phyloP scores from a whole-genome alignment of 2,329 filamentous ascomycete species.

The Diaporthe caulivora region DNA sequence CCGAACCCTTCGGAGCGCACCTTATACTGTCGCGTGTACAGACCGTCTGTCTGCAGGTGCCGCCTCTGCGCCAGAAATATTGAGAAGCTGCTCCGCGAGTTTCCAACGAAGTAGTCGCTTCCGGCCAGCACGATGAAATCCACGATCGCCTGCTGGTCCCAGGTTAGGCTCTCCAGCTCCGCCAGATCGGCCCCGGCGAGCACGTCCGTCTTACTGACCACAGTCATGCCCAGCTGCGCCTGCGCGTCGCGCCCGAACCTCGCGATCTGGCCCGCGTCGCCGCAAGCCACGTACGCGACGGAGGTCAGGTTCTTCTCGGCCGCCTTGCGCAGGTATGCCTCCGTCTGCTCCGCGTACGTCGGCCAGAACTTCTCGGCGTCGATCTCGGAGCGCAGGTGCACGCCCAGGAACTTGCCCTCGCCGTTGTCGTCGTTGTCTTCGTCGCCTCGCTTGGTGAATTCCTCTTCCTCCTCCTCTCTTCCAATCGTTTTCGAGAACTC shows the following conservation, averaged over 20 bases:
- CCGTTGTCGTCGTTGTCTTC: neutral
- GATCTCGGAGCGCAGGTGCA: slow-evolving; percentile 61
- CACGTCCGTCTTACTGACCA: slow-evolving; percentile 54
- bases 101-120: slow-evolving; percentile 56
- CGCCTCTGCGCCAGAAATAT: slow-evolving; percentile 60
- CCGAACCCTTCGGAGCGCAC: slow-evolving; percentile 56
- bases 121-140: slow-evolving; percentile 56
- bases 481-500: slow-evolving; percentile 43
- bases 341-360: slow-evolving; percentile 56
- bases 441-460: neutral
- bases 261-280: slow-evolving; percentile 56
- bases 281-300: slow-evolving; percentile 60
- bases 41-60: slow-evolving; percentile 54
- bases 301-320: slow-evolving; percentile 43
- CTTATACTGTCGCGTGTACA: slow-evolving; percentile 58
- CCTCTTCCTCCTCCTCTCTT: neutral
- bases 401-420: slow-evolving; percentile 51
- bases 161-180: slow-evolving; percentile 54
- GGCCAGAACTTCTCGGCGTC: slow-evolving; percentile 61
- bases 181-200: slow-evolving; percentile 45
- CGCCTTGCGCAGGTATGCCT: slow-evolving; percentile 54
- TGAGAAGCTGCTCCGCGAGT: slow-evolving; percentile 62
- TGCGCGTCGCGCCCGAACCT: slow-evolving; percentile 52
- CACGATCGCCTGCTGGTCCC: slow-evolving; percentile 59
- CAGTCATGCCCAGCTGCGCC: slow-evolving; percentile 48